A percentile compares a stretch with the other conserved stretches of the same genome.
Conservation (phyloP, 345 rosid genomes). For the Eutrema japonicum region DNA sequence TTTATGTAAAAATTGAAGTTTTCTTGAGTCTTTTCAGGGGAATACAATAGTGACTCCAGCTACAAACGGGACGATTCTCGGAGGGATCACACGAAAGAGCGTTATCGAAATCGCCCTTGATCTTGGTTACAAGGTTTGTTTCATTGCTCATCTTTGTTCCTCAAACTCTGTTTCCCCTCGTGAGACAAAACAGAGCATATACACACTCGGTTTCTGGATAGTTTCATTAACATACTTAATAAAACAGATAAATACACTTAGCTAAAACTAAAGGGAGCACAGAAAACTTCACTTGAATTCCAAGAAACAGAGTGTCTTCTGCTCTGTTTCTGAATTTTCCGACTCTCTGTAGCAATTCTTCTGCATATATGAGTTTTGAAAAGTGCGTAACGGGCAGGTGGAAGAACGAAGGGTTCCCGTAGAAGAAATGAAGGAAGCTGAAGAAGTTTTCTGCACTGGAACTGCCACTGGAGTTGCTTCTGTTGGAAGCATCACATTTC, state of each 20-base stretch:
- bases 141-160: neutral
- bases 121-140: constrained; percentile 65
- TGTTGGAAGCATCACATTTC: constrained; percentile 65
- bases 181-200: neutral
- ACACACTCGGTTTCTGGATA: neutral
- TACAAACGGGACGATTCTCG: constrained; percentile 72
- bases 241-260: neutral
- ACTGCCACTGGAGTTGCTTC: constrained; percentile 74
- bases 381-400: constrained; percentile 47
- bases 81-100: constrained; percentile 78
- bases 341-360: neutral
- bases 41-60: constrained; percentile 74
- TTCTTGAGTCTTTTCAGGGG: constrained; percentile 48
- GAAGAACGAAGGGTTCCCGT: constrained; percentile 62
- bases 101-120: constrained; percentile 72
- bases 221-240: neutral
- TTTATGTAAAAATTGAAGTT: constrained; percentile 4
- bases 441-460: constrained; percentile 88
- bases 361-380: neutral
- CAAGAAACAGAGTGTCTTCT: constrained; percentile 5
- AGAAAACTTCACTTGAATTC: neutral
- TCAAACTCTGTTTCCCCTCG: neutral
- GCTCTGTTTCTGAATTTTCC: neutral
- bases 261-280: neutral
- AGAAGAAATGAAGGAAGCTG: constrained; percentile 62